A percentile compares a stretch with the other conserved stretches of the same genome.
Conservation (phyloP, 495 filamentous ascomycete species). For the Xylaria acuta region DNA sequence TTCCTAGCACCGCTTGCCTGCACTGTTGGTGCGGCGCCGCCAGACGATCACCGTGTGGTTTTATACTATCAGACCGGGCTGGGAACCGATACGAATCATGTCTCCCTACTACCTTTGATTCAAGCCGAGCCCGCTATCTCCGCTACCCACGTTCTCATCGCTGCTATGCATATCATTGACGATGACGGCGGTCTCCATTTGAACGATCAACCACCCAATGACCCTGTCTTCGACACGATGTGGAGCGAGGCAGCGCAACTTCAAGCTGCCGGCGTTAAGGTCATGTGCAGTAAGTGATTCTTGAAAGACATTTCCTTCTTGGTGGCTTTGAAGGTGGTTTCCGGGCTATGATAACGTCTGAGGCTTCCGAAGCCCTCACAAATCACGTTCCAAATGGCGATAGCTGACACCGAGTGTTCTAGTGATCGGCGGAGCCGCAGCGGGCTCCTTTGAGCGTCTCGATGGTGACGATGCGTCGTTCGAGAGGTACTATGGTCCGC, state of each 20-base stretch:
- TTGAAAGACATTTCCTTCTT: not conserved
- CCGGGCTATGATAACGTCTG: not conserved
- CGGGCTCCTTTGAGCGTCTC: constrained; percentile 68
- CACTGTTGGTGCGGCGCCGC: constrained; percentile 22
- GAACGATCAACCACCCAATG: constrained; percentile 70
- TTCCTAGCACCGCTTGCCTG: constrained; percentile 21
- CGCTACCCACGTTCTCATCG: constrained; percentile 75
- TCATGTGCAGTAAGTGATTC: constrained; percentile 62
- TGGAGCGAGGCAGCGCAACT: constrained; percentile 70
- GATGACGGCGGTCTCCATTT: constrained; percentile 65
- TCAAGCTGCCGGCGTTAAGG: constrained; percentile 69
- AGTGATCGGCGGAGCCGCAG: constrained; percentile 81
- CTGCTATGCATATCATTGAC: constrained; percentile 78
- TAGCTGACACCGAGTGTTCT: not conserved
- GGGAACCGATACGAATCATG: constrained; percentile 61
- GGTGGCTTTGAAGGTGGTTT: not conserved
- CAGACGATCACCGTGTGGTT: constrained; percentile 52
- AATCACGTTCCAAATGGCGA: not conserved
- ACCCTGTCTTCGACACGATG: constrained; percentile 61
- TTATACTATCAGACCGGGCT: constrained; percentile 73
- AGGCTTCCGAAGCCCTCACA: not conserved
- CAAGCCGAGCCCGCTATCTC: constrained; percentile 54
- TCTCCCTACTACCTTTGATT: constrained; percentile 76
- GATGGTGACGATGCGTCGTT: constrained; percentile 64
- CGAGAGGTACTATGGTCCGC: constrained; percentile 69